These are phyloP conservation scores for Zygoascus flipseniorum DNA, from an alignment of 805 yeast species.

Conservation along the genomic window DNA sequence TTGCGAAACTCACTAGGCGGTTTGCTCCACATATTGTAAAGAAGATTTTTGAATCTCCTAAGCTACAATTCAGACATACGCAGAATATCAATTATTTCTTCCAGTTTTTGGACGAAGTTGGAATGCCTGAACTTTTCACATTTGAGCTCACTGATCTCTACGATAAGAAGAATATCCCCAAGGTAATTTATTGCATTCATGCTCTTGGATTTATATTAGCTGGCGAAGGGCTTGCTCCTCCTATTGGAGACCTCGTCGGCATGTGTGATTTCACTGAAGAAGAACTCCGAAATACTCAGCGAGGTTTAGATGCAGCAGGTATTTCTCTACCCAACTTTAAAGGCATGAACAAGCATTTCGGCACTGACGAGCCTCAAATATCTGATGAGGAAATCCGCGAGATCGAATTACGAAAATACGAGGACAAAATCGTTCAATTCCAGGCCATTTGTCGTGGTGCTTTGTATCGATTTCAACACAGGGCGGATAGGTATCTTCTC, in stretches of 20 bases:
- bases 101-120: slow-evolving; percentile 52
- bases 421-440: slow-evolving; percentile 36
- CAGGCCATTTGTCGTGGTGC: slow-evolving; percentile 72
- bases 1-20: slow-evolving; percentile 69
- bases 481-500: slow-evolving; percentile 54
- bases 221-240: slow-evolving; percentile 47
- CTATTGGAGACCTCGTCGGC: slow-evolving; percentile 55
- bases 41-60: slow-evolving; percentile 48
- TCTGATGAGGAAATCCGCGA: slow-evolving; percentile 26
- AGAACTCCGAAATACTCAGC: slow-evolving; percentile 61
- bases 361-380: slow-evolving; percentile 21
- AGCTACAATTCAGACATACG: slow-evolving; percentile 78
- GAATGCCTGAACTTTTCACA: slow-evolving; percentile 77
- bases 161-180: slow-evolving; percentile 86
- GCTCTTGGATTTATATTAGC: slow-evolving; percentile 73
- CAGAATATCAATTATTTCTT: slow-evolving; percentile 87
- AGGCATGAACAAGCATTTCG: slow-evolving; percentile 38
- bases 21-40: slow-evolving; percentile 60
- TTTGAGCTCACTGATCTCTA: slow-evolving; percentile 91
- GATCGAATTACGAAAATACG: slow-evolving; percentile 23
- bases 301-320: slow-evolving; percentile 52
- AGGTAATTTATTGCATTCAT: slow-evolving; percentile 87
- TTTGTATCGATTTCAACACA: slow-evolving; percentile 51
- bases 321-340: slow-evolving; percentile 71
- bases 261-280: slow-evolving; percentile 53